A percentile compares a stretch with the other conserved stretches of the same genome.
These are phyloP conservation scores for Metschnikowia lochheadii DNA, from an alignment of 805 yeast species.

Conservation along the genomic window DNA sequence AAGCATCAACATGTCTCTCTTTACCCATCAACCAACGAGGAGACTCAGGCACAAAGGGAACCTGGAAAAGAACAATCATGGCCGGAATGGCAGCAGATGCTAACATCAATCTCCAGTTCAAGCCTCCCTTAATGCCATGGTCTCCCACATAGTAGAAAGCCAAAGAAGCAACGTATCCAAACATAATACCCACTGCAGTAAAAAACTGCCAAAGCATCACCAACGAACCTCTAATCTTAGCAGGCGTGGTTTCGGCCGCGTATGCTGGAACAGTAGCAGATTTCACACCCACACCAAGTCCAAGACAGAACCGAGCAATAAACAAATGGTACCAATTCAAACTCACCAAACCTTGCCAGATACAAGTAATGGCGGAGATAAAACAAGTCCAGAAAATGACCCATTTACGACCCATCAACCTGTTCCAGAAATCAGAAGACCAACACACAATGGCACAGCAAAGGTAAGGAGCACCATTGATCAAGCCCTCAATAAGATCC, in stretches of 20 bases:
- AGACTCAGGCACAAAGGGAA: conserved; percentile 61
- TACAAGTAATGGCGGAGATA: conserved; percentile 55
- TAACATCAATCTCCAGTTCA: conserved; percentile 61
- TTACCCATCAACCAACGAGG: conserved; percentile 66
- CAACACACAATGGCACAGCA: conserved; percentile 61
- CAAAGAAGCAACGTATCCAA: conserved; percentile 58
- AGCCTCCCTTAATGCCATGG: conserved; percentile 41
- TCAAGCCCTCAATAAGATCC: conserved; percentile 56
- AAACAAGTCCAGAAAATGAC: conserved; percentile 57
- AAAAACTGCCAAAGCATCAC: conserved; percentile 72
- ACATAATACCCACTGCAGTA: conserved; percentile 71
- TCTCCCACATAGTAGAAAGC: conserved; percentile 54
- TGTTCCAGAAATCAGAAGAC: conserved; percentile 52
- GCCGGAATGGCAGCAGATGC: conserved; percentile 59
- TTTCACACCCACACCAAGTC: conserved; percentile 64
- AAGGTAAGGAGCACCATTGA: conserved; percentile 64
- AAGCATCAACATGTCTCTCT: conserved; percentile 47
- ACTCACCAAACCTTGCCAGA: conserved; percentile 66
- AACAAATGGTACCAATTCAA: conserved; percentile 55
- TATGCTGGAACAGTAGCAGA: conserved; percentile 67
- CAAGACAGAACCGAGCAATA: conserved; percentile 55
- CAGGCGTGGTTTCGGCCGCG: conserved; percentile 29
- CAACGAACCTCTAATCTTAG: conserved; percentile 58
- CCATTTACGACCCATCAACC: conserved; percentile 54
- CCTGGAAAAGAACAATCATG: conserved; percentile 47